These are phyloP conservation scores for Aquilaria sinensis DNA, from an alignment of 345 rosid species.

Conservation along the genomic window DNA sequence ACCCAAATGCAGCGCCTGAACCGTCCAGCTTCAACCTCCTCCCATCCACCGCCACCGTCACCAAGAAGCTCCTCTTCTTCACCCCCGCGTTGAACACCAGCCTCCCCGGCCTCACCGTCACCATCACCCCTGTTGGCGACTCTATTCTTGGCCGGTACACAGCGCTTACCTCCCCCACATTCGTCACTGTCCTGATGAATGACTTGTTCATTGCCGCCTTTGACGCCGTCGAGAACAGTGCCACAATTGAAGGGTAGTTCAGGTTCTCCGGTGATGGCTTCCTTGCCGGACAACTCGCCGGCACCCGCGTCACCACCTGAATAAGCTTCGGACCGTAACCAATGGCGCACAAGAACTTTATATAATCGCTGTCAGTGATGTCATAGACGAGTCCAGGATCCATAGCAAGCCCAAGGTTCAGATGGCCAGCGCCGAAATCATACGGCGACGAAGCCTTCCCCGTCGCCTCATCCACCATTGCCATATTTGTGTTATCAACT, in stretches of 20 bases:
- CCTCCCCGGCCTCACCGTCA: constrained; percentile 51
- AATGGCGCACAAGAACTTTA: constrained; percentile 56
- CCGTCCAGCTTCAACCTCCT: constrained; percentile 45
- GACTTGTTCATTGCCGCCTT: constrained; percentile 33
- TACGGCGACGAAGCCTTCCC: constrained; percentile 56
- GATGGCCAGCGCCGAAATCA: constrained; percentile 64
- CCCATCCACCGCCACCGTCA: constrained; percentile 47
- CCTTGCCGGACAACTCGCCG: constrained; percentile 42
- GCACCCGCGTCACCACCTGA: constrained; percentile 63
- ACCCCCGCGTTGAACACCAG: constrained; percentile 39
- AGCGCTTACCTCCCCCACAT: constrained; percentile 44
- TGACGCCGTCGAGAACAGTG: constrained; percentile 42
- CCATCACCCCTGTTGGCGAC: constrained; percentile 54
- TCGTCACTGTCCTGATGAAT: constrained; percentile 57
- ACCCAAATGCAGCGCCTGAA: constrained; percentile 65
- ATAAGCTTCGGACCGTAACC: constrained; percentile 61
- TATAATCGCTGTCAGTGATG: constrained; percentile 50
- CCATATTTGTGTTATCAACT: constrained; percentile 35
- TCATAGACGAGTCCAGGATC: constrained; percentile 81
- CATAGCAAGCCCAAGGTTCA: constrained; percentile 63
- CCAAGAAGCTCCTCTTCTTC: constrained; percentile 50
- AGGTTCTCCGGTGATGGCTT: constrained; percentile 61
- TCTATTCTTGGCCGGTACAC: constrained; percentile 38
- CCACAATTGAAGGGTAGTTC: constrained; percentile 73
- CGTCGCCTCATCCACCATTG: constrained; percentile 66